These are phyloP conservation scores for Suillus paluster DNA, from an alignment of 768 basidiomycete species.

Conservation along the genomic window DNA sequence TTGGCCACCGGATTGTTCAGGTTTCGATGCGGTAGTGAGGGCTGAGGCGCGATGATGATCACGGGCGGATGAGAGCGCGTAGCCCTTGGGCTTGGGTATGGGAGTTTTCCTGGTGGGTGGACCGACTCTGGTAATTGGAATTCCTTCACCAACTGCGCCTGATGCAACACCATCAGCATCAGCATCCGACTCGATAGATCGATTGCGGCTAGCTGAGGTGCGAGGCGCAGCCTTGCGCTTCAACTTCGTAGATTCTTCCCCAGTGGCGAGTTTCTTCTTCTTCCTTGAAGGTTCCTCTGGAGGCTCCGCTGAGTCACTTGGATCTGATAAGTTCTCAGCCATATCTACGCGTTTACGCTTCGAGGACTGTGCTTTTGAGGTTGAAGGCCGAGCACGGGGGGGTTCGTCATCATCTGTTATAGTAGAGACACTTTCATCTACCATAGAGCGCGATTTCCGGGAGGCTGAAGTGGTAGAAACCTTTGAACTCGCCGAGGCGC, in stretches of 20 bases:
- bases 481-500: slow-evolving; percentile 23
- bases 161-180: slow-evolving; percentile 4
- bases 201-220: neutral
- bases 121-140: neutral
- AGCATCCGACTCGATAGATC: slow-evolving; percentile 13
- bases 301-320: neutral
- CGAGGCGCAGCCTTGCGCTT: neutral
- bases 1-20: neutral
- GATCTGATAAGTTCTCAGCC: neutral
- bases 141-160: neutral
- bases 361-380: neutral
- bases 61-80: neutral
- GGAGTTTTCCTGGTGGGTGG: neutral
- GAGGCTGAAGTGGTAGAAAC: slow-evolving; percentile 14
- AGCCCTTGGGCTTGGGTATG: slow-evolving; percentile 20
- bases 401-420: slow-evolving; percentile 2
- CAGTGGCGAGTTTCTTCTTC: neutral
- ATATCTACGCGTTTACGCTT: slow-evolving; percentile 1
- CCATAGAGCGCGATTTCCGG: slow-evolving; percentile 21
- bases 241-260: neutral
- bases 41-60: neutral
- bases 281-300: neutral
- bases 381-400: slow-evolving; percentile 1
- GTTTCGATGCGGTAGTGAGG: neutral
- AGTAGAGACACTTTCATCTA: neutral